Evolutionary conservation across 441 rosid genomes (phyloP), one percentile per base, ranked within the genome.

Genomic region (Erodium texanum): DNA sequence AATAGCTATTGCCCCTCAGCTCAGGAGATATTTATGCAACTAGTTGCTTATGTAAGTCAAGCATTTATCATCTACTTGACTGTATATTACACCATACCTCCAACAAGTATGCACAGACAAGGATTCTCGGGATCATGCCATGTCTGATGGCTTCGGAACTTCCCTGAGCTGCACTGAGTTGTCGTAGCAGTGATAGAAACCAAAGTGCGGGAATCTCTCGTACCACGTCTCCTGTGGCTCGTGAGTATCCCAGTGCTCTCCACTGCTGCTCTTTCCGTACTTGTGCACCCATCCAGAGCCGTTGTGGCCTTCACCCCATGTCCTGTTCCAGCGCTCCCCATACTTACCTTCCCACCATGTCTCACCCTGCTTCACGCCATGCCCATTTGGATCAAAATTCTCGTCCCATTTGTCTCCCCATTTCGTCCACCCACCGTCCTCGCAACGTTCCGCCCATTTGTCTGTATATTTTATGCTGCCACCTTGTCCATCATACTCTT

Each of bases 321-420:
- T 89, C 32, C 96, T 86, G 67, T 93, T 93, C 98, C 98, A 93
- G 9, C 81, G 62, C 50, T 89, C 96, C 32, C 96, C 92, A 14
- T 84, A 74, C 73, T 85, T 82, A 8, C 97, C 98, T 82, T 82
- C 85, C 98, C 97, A 87, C 98, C 98, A 90, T 38, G 89, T 80
- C 80, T 93, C 96, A 16, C 98, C 98, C 78, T 93, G 98, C 79
- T 90, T 93, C 66, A 93, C 93, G 15, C 98, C 98, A 0, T 82
- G 84, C 22, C 81, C 80, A 36, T 84, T 83, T 24, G 81, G 75
- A 73, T 86, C 84, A 32, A 93, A 93, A 79, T 90, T 80, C 72
- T 90, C 98, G 12, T 93, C 98, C 98, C 98, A 90, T 74, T 93
- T 93, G 85, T 93, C 98, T 9, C 98, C 98, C 97, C 98, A 93